Evolutionary conservation across 495 filamentous ascomycete genomes (phyloP), one percentile per base, ranked within the genome.

Genomic region (Talaromyces liani): DNA sequence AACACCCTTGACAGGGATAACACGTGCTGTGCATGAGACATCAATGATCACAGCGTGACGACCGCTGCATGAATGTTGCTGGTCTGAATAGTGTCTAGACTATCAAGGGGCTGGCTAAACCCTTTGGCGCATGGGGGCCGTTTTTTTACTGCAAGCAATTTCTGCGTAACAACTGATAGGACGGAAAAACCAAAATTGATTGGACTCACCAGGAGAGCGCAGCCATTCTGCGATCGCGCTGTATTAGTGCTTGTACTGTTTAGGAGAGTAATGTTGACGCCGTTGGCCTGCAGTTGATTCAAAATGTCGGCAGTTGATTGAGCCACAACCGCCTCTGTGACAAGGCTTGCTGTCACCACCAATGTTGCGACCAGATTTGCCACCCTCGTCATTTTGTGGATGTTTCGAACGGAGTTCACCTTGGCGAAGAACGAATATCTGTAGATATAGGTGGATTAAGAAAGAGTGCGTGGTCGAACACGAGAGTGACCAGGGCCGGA

Each of bases 261-360:
- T 10, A 56, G 20, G 10, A 27, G n/a, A 14, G 53, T 56, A 12
- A 29, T 56, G 22, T 56, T 27, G 53, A 56, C 53, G 20, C 53
- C 53, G 53, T 56, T 56, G 53, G 53, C 53, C 53, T 56, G 53
- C 4, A 56, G 53, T 29, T 56, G 53, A 27, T 27, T 24, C 16
- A 56, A 22, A 29, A 56, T 56, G 53, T 24, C 53, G 10, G 18
- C 27, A 6, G 53, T 56, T 5, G 53, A 56, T 29, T 56, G 53
- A 56, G 53, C 53, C 53, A 27, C 22, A 25, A 56, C 53, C 8
- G 53, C 53, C 27, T 56, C 27, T 56, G 53, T 56, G 53, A 56
- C 53, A 2, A 56, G 53, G 10, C 53, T 56, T 27, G 53, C 53
- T 27, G 53, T 6, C 53, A 56, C 22, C 53, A 56, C 20, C 22